Percentiles rank a stretch among this genome's conserved stretches.
phyloP scores from a whole-genome alignment of 345 rosid species.

The Mangifera indica region DNA sequence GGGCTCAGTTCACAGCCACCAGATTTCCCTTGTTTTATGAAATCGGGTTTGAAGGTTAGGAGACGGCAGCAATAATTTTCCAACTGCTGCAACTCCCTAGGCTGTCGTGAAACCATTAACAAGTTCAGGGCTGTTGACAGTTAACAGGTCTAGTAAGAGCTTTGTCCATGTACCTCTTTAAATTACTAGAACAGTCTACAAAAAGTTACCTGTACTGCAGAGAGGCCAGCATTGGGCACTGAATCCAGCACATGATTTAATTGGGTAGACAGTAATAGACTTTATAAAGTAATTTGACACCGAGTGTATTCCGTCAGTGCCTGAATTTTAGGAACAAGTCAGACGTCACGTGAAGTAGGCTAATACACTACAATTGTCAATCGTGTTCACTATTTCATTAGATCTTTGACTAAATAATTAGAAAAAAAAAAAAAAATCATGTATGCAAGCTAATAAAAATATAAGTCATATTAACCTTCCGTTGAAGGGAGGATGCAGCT shows the following conservation, averaged over 20 bases:
- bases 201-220: constrained; percentile 65
- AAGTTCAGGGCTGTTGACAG: neutral
- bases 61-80: neutral
- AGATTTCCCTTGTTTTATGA: neutral
- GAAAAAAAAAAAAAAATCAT: too few relatives aligned
- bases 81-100: too few relatives aligned
- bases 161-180: neutral
- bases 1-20: neutral
- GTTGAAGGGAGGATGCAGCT: constrained; percentile 31
- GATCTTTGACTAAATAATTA: neutral
- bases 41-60: neutral
- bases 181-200: neutral
- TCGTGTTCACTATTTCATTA: neutral
- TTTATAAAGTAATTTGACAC: constrained; percentile 41
- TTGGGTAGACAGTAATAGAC: constrained; percentile 74
- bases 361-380: neutral
- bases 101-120: too few relatives aligned
- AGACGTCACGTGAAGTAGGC: constrained; percentile 13
- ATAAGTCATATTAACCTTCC: constrained; percentile 36
- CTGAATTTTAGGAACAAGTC: constrained; percentile 40
- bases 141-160: neutral
- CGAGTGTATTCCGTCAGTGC: constrained; percentile 32
- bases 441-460: neutral
- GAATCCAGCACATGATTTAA: constrained; percentile 94
- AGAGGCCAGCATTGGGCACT: constrained; percentile 77